These are phyloP conservation scores for Gypsophila paniculata DNA, from an alignment of 179 eudicot species.

Conservation along the genomic window DNA sequence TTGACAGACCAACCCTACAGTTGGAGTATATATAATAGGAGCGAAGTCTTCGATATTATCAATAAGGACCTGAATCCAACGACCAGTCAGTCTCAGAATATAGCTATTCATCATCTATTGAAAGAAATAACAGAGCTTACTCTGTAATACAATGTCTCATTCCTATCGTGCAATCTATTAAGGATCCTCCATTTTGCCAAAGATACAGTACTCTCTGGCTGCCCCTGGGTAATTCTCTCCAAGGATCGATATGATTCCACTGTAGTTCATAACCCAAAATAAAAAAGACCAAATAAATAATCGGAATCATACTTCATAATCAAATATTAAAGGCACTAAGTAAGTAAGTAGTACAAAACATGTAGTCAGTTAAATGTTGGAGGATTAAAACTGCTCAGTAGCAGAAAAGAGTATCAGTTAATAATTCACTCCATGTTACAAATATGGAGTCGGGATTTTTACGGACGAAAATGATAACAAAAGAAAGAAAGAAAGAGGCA, in stretches of 20 bases:
- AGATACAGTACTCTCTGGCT: conserved; percentile 51
- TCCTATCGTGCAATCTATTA: conserved; percentile 93
- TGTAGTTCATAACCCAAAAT: conserved; percentile 28
- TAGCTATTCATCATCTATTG: conserved; percentile 5
- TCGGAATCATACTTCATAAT: no score
- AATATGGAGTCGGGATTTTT: no score
- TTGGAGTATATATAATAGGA: conserved; percentile 97
- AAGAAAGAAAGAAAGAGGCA: no score
- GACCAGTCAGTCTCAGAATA: conserved; percentile 27
- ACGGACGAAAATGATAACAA: no score
- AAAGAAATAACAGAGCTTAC: conserved; percentile 46
- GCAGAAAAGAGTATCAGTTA: no score
- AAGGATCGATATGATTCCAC: conserved; percentile 90
- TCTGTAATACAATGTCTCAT: conserved; percentile 90
- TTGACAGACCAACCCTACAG: conserved; percentile 99
- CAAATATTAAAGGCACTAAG: no score
- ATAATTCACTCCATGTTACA: no score
- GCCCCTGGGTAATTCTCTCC: conserved; percentile 73
- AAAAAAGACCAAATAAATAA: conserved; percentile 2
- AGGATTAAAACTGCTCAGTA: no score
- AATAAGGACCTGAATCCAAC: conserved; percentile 72
- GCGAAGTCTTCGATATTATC: conserved; percentile 92
- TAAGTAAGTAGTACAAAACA: no score
- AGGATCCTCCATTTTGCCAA: conserved; percentile 95
- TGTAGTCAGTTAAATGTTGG: no score